phyloP scores from a whole-genome alignment of 805 yeast species.

The Monosporozyma yasuniensis region DNA sequence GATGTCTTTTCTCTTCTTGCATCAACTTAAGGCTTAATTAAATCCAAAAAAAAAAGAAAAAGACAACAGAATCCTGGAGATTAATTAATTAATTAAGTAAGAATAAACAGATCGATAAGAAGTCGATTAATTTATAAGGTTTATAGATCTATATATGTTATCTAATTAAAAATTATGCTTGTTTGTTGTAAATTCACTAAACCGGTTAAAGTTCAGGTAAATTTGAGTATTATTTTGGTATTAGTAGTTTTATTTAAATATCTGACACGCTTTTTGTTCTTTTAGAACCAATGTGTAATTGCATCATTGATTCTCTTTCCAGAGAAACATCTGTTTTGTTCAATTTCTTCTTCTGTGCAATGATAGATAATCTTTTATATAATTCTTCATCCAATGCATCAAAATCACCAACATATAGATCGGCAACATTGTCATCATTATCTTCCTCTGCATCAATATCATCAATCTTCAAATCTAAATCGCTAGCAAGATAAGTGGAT shows the following conservation, averaged over 20 bases:
- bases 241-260: neutral
- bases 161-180: neutral
- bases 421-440: conserved; percentile 21
- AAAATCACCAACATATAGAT: conserved; percentile 21
- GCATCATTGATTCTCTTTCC: neutral
- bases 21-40: no score
- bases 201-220: neutral
- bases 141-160: neutral
- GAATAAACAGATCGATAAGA: neutral
- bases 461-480: neutral
- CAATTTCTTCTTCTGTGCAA: neutral
- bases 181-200: neutral
- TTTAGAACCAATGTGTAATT: conserved; percentile 2
- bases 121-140: neutral
- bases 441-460: conserved; percentile 14
- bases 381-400: conserved; percentile 28
- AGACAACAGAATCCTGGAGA: no score
- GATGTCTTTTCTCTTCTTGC: neutral
- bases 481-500: neutral
- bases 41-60: no score
- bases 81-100: neutral
- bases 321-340: neutral
- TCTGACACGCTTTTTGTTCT: neutral
- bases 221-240: neutral
- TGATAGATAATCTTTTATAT: conserved; percentile 18